These are phyloP conservation scores for Auricularia sp. DNA, from an alignment of 768 basidiomycete genomes.

Conservation along the genomic window DNA sequence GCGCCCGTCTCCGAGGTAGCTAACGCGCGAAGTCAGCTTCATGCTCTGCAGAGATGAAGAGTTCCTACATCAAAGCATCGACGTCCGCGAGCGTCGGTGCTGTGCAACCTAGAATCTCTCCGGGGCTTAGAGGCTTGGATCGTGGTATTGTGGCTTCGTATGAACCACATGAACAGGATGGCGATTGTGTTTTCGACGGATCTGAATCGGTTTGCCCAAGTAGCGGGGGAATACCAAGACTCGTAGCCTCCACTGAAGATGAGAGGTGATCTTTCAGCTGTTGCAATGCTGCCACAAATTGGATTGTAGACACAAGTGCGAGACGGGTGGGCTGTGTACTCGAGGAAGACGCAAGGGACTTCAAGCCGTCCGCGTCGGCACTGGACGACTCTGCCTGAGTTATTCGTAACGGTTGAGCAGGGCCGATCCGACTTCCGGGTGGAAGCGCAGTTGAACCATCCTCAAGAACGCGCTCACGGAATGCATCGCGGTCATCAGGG, in stretches of 20 bases:
- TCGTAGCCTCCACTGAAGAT: constrained; percentile 14
- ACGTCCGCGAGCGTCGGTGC: constrained; percentile 71
- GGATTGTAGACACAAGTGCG: constrained; percentile 93
- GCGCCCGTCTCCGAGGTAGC: constrained; percentile 94
- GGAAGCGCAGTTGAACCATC: constrained; percentile 34
- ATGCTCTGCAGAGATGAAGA: not conserved
- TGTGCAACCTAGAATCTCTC: constrained; percentile 95
- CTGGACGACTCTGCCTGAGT: constrained; percentile 27
- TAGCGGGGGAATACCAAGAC: constrained; percentile 3
- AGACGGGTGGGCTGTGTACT: constrained; percentile 50
- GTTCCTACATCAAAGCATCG: constrained; percentile 80
- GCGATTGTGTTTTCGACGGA: constrained; percentile 6
- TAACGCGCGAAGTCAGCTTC: constrained; percentile 19
- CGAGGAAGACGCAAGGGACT: not conserved
- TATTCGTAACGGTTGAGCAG: constrained; percentile 45
- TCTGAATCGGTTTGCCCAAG: not conserved
- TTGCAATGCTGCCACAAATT: constrained; percentile 91
- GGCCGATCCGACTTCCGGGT: constrained; percentile 33
- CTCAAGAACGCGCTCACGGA: constrained; percentile 54
- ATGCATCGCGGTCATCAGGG: constrained; percentile 64
- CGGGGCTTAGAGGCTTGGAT: constrained; percentile 87
- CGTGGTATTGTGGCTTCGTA: constrained; percentile 74
- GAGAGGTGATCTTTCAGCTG: constrained; percentile 71
- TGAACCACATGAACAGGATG: constrained; percentile 42
- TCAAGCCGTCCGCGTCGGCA: not conserved